Evolutionary conservation across 768 basidiomycete species (phyloP).

Genomic region (Leccinum broughii): DNA sequence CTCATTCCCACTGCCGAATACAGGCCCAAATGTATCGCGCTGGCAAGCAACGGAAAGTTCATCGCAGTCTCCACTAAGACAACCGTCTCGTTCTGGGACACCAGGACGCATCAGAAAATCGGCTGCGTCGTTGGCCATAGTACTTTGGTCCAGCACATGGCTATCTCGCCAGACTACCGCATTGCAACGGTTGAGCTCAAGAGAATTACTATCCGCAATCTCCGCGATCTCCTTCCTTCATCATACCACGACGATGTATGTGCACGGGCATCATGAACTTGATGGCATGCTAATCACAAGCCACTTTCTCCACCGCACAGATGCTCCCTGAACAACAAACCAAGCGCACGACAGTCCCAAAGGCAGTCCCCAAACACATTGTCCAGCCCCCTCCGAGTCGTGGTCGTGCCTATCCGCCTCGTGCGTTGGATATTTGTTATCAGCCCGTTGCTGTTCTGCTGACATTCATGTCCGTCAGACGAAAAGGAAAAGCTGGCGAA

Average conservation of each 20-base stretch:
- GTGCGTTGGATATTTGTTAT: background rate
- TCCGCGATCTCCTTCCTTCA: slow-evolving; percentile 5
- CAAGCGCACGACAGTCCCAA: background rate
- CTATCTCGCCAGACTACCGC: background rate
- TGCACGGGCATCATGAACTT: background rate
- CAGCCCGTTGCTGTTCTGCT: background rate
- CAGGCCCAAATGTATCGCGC: background rate
- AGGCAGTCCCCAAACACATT: background rate
- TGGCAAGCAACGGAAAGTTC: background rate
- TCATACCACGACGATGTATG: slow-evolving; percentile 9
- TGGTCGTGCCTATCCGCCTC: background rate
- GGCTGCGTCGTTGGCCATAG: background rate
- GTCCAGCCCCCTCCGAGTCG: background rate
- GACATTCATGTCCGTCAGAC: background rate
- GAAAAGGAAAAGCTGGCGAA: background rate
- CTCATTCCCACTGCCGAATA: background rate
- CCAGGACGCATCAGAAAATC: background rate
- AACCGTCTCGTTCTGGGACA: background rate
- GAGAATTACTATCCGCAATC: slow-evolving; percentile 5
- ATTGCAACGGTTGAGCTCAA: background rate
- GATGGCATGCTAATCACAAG: background rate
- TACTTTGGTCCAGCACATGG: background rate
- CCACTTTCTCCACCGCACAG: background rate
- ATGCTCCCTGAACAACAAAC: background rate
- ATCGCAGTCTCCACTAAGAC: background rate